These are phyloP conservation scores for Leptographium procerum DNA, from an alignment of 2,329 filamentous ascomycete genomes.

Conservation along the genomic window DNA sequence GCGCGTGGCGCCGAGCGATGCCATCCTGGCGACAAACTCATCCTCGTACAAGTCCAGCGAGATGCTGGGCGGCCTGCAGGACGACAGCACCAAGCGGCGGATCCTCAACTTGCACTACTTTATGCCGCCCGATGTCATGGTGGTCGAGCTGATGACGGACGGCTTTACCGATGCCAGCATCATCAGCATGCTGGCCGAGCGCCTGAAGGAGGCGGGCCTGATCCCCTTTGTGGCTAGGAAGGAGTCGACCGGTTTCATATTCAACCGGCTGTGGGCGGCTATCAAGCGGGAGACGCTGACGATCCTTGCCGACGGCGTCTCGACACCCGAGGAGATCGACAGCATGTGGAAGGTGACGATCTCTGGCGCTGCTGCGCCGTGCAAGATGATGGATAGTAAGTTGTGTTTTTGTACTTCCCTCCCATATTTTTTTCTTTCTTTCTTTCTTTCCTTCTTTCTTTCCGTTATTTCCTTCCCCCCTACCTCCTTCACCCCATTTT, in stretches of 20 bases:
- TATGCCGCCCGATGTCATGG: constrained; percentile 20
- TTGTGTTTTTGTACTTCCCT: background rate
- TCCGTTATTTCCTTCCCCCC: background rate
- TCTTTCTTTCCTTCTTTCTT: background rate
- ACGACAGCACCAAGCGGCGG: constrained; percentile 13
- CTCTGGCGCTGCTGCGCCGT: constrained; percentile 17
- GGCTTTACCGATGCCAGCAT: constrained; percentile 17
- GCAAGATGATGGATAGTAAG: constrained; percentile 19
- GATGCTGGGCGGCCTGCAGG: constrained; percentile 13
- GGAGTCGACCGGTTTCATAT: constrained; percentile 22
- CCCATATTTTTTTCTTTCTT: background rate
- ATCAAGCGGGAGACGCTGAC: constrained; percentile 23
- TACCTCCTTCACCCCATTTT: no score
- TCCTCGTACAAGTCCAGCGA: constrained; percentile 19
- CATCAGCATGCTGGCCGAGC: constrained; percentile 16
- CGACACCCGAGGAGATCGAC: constrained; percentile 21
- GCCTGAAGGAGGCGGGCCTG: background rate
- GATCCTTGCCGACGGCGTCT: constrained; percentile 20
- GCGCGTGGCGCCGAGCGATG: constrained; percentile 15
- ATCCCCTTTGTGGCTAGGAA: constrained; percentile 16
- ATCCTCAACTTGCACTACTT: constrained; percentile 24
- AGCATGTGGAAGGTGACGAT: constrained; percentile 20
- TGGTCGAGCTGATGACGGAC: constrained; percentile 24
- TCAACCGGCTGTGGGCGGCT: constrained; percentile 25
- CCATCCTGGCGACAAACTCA: constrained; percentile 21